These are phyloP conservation scores for Metarhizium brunneum DNA, from an alignment of 2,329 filamentous ascomycete genomes.

Conservation along the genomic window DNA sequence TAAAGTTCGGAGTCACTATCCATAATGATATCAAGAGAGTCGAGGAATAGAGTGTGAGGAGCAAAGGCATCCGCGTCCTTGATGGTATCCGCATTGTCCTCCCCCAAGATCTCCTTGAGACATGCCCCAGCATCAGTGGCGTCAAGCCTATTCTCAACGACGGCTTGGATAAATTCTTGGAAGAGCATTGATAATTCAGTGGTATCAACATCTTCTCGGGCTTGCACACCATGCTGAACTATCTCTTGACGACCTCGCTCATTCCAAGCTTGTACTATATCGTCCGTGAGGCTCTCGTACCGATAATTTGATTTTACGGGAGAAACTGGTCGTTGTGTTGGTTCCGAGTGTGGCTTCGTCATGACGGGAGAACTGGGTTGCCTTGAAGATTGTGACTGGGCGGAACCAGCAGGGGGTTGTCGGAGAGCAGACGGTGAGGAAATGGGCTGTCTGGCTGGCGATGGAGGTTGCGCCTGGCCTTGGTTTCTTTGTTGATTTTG, in stretches of 20 bases:
- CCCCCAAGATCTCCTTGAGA: slow-evolving; percentile 64
- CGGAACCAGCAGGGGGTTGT: neutral
- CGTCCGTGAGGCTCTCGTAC: slow-evolving; percentile 69
- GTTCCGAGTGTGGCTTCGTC: slow-evolving; percentile 13
- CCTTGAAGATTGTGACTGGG: slow-evolving; percentile 5
- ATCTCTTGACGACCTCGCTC: slow-evolving; percentile 57
- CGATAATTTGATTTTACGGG: slow-evolving; percentile 44
- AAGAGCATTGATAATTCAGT: slow-evolving; percentile 63
- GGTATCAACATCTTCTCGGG: slow-evolving; percentile 57
- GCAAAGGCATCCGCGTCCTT: slow-evolving; percentile 46
- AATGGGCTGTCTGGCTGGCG: slow-evolving; percentile 12
- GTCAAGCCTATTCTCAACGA: slow-evolving; percentile 58
- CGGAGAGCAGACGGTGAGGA: neutral
- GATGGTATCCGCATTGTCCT: slow-evolving; percentile 40
- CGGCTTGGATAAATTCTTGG: slow-evolving; percentile 75
- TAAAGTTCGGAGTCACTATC: slow-evolving; percentile 53
- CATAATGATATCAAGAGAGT: slow-evolving; percentile 70
- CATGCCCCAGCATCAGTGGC: slow-evolving; percentile 60
- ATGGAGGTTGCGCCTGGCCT: slow-evolving; percentile 13
- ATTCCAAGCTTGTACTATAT: slow-evolving; percentile 58
- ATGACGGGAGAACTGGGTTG: slow-evolving; percentile 9
- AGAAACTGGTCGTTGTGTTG: slow-evolving; percentile 9
- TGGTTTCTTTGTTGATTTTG: slow-evolving; percentile 14
- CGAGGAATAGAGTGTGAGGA: slow-evolving; percentile 65
- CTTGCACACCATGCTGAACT: slow-evolving; percentile 53